Base-by-base conservation (phyloP, 345 rosid species). In the Sapria himalayana region DNA sequence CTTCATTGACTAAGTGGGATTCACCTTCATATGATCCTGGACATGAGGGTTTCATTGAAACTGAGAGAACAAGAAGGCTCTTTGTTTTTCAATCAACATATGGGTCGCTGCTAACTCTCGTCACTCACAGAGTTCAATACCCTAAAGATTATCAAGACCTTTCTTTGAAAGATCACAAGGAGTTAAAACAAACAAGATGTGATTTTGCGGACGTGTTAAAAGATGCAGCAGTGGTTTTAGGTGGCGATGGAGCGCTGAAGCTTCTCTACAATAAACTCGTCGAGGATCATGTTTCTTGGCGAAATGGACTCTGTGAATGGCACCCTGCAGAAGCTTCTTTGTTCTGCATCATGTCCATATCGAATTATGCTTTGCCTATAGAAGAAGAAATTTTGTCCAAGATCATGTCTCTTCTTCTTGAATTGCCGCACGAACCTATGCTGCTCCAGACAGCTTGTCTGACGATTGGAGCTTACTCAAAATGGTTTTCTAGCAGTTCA, bases 371-470 rank as follows among this genome's bases (percentile, higher is more conserved):
- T 42, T 77, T 95, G 25, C 59, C 47, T 46, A 62, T 46, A 49
- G 99, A 89, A 70, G 66, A 66, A 45, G 91, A 77, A 58, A 81
- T 84, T 33, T 71, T 89, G 99, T 93, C 99, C 45, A 80, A 66
- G 95, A 69, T 91, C 61, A 84, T 84, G 86, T 62, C 66, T 31
- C 62, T 75, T 71, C 86, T 91, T 63, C 73, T 72, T 15, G 73
- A 69, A 56, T 76, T 80, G 63, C 95, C 99, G 41, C 84, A 67
- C 62, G 92, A 84, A 44, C 69, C 95, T 15, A 93, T 82, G 41
- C 62, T 80, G 47, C 93, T 91, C 32, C 99, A 91, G 67, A 84
- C 92, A 53, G 99, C 93, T 77, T 91, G 99, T 77, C 67, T 91
- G 51, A 84, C 81, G 14, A 65, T 84, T 66, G 99, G 99, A 52